A percentile compares a stretch with the other conserved stretches of the same genome.
Evolutionary conservation across 345 rosid genomes (phyloP).

Genomic region (Punica granatum): DNA sequence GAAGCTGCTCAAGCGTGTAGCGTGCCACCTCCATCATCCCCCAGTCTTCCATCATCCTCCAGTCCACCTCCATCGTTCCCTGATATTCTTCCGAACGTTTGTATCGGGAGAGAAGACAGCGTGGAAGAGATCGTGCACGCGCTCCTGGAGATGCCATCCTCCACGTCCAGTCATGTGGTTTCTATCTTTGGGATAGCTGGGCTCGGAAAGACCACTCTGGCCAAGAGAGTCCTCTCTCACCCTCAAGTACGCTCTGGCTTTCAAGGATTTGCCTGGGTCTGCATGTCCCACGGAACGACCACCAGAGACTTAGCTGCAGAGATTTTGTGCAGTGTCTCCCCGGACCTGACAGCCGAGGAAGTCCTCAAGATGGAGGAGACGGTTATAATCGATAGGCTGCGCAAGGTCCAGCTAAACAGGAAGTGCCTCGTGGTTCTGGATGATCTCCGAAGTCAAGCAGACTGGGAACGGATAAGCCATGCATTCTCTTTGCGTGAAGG

Average conservation of each 20-base stretch:
- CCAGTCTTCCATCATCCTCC: too few species aligned
- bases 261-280: not conserved
- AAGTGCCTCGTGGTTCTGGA: conserved; percentile 18
- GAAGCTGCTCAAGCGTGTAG: too few species aligned
- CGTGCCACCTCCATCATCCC: too few species aligned
- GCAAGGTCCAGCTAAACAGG: not conserved
- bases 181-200: conserved; percentile 18
- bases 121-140: too few species aligned
- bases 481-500: not conserved
- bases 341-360: not conserved
- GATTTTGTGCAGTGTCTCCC: conserved; percentile 10
- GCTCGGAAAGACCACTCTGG: conserved; percentile 29
- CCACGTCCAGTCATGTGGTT: not conserved
- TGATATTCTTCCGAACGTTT: too few species aligned
- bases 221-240: conserved; percentile 13
- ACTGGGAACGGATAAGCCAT: not conserved
- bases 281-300: not conserved
- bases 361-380: too few species aligned
- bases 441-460: rapidly evolving
- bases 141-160: too few species aligned
- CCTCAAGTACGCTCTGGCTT: conserved; percentile 10
- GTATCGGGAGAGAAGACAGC: too few species aligned
- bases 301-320: not conserved
- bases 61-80: too few species aligned
- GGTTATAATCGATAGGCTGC: not conserved